These are phyloP conservation scores for Fraxinus ornus DNA, from an alignment of 305 asterid species.

Conservation along the genomic window DNA sequence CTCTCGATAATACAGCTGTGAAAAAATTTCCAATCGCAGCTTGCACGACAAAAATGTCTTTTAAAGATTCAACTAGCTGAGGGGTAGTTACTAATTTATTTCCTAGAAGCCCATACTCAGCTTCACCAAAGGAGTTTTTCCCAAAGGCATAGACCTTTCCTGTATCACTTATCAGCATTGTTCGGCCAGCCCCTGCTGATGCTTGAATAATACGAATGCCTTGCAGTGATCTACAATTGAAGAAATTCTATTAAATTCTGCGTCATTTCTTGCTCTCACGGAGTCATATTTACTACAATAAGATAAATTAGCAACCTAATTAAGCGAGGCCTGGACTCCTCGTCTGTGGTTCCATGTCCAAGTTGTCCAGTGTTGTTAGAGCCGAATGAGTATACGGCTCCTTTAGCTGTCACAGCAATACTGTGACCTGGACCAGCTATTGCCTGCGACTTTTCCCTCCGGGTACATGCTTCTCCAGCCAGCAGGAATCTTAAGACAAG, in stretches of 20 bases:
- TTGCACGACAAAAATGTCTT: constrained; percentile 88
- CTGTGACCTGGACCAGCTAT: constrained; percentile 97
- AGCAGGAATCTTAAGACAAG: constrained; percentile 82
- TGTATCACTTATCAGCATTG: constrained; percentile 76
- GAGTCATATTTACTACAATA: constrained; percentile 1
- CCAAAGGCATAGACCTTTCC: constrained; percentile 90
- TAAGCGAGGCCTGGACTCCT: constrained; percentile 63
- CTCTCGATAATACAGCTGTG: constrained; percentile 87
- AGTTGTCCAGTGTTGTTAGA: constrained; percentile 86
- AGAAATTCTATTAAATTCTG: constrained; percentile 27
- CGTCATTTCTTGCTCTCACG: neutral
- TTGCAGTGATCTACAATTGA: constrained; percentile 68
- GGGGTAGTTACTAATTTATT: constrained; percentile 65
- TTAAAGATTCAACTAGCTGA: constrained; percentile 79
- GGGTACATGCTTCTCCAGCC: constrained; percentile 78
- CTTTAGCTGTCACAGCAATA: constrained; percentile 75
- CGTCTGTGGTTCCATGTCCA: constrained; percentile 72
- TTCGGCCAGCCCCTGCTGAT: constrained; percentile 89
- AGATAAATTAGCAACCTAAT: constrained; percentile 51
- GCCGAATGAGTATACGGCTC: constrained; percentile 81
- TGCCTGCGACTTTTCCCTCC: constrained; percentile 90
- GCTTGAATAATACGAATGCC: constrained; percentile 85
- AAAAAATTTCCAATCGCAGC: constrained; percentile 93
- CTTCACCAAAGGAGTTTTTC: constrained; percentile 81
- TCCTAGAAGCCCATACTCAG: constrained; percentile 67